A percentile compares a stretch with the other conserved stretches of the same genome.
These are phyloP conservation scores for Daphne laureola DNA, from an alignment of 441 rosid species.

Conservation along the genomic window DNA sequence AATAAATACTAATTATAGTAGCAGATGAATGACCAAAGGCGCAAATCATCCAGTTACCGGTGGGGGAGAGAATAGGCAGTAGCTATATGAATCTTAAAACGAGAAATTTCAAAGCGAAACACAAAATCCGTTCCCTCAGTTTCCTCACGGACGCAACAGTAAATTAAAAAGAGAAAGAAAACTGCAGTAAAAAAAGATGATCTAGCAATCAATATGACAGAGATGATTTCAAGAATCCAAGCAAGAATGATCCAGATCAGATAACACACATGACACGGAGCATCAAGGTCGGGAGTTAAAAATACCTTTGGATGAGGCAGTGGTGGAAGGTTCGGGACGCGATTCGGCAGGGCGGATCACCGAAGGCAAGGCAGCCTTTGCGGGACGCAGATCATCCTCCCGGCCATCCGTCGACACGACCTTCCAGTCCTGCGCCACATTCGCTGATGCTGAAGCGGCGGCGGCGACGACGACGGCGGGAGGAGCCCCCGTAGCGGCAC, in stretches of 20 bases:
- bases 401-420: conserved; percentile 20
- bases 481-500: conserved; percentile 19
- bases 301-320: conserved; percentile 52
- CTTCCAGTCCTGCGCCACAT: conserved; percentile 34
- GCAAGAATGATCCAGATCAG: conserved; percentile 8
- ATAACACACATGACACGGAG: not conserved
- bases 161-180: too few species aligned
- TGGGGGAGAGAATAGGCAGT: too few species aligned
- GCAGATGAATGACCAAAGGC: too few species aligned
- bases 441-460: conserved; percentile 10
- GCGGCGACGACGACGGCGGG: conserved; percentile 13
- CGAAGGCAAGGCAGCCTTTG: conserved; percentile 33
- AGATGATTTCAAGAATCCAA: not conserved
- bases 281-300: not conserved
- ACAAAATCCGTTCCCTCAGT: too few species aligned
- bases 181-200: conserved; percentile 2
- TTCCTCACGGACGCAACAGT: too few species aligned
- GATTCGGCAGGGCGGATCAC: conserved; percentile 51
- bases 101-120: too few species aligned
- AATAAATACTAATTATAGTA: too few species aligned
- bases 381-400: conserved; percentile 28
- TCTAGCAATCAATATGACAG: conserved; percentile 4
- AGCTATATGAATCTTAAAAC: too few species aligned
- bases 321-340: conserved; percentile 36
- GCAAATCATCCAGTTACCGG: too few species aligned